These are phyloP conservation scores for Moniliella sp. DNA, from an alignment of 1,284 basidiomycete species.

Conservation along the genomic window DNA sequence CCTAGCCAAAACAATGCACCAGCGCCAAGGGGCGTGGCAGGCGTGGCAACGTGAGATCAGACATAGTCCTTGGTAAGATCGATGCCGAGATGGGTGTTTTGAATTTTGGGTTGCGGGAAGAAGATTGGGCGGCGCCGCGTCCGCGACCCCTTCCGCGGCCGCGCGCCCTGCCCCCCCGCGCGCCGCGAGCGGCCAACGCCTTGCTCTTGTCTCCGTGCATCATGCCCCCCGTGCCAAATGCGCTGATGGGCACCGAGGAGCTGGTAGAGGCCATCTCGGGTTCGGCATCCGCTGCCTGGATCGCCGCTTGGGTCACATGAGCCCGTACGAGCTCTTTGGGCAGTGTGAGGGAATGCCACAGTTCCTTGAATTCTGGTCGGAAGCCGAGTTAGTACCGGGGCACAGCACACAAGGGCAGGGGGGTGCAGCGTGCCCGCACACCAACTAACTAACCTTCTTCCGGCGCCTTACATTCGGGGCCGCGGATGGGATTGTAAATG, in stretches of 20 bases:
- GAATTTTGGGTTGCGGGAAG: slow-evolving; percentile 35
- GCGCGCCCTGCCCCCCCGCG: background rate
- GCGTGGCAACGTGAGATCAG: background rate
- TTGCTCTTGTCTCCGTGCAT: background rate
- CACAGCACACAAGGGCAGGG: too few species aligned
- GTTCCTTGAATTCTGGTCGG: slow-evolving; percentile 58
- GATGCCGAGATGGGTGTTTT: slow-evolving; percentile 47
- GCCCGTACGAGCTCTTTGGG: slow-evolving; percentile 51
- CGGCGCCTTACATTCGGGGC: slow-evolving; percentile 47
- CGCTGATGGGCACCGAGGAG: background rate
- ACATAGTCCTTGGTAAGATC: slow-evolving; percentile 48
- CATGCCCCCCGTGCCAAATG: background rate
- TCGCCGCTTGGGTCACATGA: too few species aligned
- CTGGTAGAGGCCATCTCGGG: background rate
- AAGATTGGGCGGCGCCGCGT: background rate
- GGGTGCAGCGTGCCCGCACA: too few species aligned
- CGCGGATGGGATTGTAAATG: slow-evolving; percentile 71
- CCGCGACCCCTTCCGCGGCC: background rate
- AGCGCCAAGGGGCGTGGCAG: too few species aligned
- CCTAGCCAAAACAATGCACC: too few species aligned
- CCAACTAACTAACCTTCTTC: slow-evolving; percentile 68
- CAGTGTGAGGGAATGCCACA: slow-evolving; percentile 61
- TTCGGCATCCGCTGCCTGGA: background rate
- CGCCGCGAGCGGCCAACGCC: background rate
- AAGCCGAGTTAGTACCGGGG: too few species aligned